A percentile compares a stretch with the other conserved stretches of the same genome.
Evolutionary conservation across 176 grass and related monocot genomes (phyloP).

Genomic region (Miscanthus lutarioriparius): DNA sequence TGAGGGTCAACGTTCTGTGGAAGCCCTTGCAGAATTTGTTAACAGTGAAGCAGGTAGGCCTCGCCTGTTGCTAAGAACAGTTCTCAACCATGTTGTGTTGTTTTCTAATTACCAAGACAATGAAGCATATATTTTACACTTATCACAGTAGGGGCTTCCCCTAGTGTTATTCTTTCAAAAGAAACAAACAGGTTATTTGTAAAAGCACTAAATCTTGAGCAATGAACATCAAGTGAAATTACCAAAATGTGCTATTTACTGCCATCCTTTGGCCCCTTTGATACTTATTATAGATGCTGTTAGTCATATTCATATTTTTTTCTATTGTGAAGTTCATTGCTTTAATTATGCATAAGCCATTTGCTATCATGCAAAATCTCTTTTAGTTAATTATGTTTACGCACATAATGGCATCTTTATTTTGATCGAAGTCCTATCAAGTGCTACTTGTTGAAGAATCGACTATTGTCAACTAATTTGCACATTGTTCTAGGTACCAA

Average conservation of each 20-base stretch:
- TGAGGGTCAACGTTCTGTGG: conserved; percentile 74
- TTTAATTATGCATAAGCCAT: neutral
- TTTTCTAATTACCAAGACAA: neutral
- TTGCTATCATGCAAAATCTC: conserved; percentile 13
- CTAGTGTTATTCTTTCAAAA: neutral
- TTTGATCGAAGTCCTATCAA: neutral
- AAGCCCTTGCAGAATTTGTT: conserved; percentile 84
- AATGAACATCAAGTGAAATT: neutral
- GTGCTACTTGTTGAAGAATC: neutral
- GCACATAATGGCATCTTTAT: neutral
- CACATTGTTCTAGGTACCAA: conserved; percentile 67
- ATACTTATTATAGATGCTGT: neutral
- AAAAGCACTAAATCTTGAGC: neutral
- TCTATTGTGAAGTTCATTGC: neutral
- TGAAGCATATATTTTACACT: neutral
- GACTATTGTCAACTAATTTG: neutral
- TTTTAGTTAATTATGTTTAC: neutral
- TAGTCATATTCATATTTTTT: conserved; percentile 2
- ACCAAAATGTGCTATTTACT: neutral
- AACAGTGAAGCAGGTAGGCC: conserved; percentile 90
- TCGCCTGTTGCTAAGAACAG: neutral
- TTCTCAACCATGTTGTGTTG: conserved; percentile 11
- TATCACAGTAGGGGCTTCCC: neutral
- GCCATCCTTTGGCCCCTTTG: neutral
- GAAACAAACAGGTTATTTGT: neutral